Conservation (phyloP, 352 stramenopile species). For the Hyaloperonospora brassicae region DNA sequence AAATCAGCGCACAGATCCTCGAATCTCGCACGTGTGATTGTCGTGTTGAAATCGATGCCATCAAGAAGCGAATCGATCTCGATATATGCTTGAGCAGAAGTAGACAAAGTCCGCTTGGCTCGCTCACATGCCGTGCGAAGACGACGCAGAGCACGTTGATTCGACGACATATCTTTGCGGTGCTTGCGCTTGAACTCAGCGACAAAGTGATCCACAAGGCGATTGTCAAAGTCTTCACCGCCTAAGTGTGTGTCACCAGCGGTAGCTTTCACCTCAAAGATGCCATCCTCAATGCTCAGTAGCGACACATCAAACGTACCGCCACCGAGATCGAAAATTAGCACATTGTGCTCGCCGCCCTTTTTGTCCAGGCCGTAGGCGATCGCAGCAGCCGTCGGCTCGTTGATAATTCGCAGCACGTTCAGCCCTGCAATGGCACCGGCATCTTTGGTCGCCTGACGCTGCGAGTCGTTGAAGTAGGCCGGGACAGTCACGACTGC, state of each 20-base stretch:
- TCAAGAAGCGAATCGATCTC: slow-evolving; percentile 92
- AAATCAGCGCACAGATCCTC: slow-evolving; percentile 84
- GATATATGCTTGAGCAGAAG: slow-evolving; percentile 91
- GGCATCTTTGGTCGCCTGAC: too few species aligned
- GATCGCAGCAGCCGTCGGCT: slow-evolving; percentile 89
- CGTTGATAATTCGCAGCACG: slow-evolving; percentile 40
- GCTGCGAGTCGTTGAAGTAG: too few species aligned
- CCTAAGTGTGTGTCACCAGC: slow-evolving; percentile 40
- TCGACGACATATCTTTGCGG: slow-evolving; percentile 79
- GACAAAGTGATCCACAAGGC: slow-evolving; percentile 73
- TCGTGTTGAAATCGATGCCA: slow-evolving; percentile 90
- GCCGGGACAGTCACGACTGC: slow-evolving; percentile 87
- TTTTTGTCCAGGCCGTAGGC: slow-evolving; percentile 94
- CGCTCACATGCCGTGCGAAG: slow-evolving; percentile 91
- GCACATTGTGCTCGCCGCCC: slow-evolving; percentile 88
- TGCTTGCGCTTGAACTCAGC: slow-evolving; percentile 88
- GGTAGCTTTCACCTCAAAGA: slow-evolving; percentile 93
- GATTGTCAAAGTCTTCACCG: slow-evolving; percentile 59
- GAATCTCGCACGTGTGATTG: slow-evolving; percentile 87
- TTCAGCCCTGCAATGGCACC: too few species aligned
- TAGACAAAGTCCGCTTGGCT: slow-evolving; percentile 92
- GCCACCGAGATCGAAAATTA: slow-evolving; percentile 94
- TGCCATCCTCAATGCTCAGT: slow-evolving; percentile 91
- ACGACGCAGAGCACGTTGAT: slow-evolving; percentile 87
- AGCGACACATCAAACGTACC: slow-evolving; percentile 93